A percentile compares a stretch with the other conserved stretches of the same genome.
Conservation (phyloP, 2,329 filamentous ascomycete genomes). For the Fusarium sublunatum region DNA sequence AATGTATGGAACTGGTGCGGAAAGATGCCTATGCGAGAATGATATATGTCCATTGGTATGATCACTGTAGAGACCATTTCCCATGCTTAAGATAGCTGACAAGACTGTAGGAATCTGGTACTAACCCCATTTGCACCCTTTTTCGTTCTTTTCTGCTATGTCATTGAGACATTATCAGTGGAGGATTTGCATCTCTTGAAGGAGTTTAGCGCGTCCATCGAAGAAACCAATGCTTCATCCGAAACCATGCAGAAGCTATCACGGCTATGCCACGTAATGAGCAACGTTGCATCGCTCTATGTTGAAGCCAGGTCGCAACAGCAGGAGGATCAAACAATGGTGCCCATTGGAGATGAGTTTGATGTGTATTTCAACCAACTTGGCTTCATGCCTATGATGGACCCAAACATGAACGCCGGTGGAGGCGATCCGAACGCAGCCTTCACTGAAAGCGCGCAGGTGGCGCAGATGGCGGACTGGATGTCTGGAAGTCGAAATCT, state of each 20-base stretch:
- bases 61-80: neutral
- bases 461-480: conserved; percentile 70
- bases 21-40: conserved; percentile 56
- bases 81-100: conserved; percentile 15
- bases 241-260: conserved; percentile 70
- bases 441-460: conserved; percentile 46
- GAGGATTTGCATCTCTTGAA: conserved; percentile 66
- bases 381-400: conserved; percentile 65
- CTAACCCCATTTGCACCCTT: conserved; percentile 69
- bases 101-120: conserved; percentile 60
- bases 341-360: conserved; percentile 68
- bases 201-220: conserved; percentile 67
- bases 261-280: conserved; percentile 71
- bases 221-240: conserved; percentile 62
- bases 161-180: conserved; percentile 64
- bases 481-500: conserved; percentile 74
- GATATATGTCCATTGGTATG: conserved; percentile 65
- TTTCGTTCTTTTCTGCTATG: conserved; percentile 68
- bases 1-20: conserved; percentile 58
- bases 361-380: conserved; percentile 73
- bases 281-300: conserved; percentile 70
- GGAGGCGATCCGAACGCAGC: conserved; percentile 33
- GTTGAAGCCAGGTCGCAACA: conserved; percentile 68
- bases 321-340: conserved; percentile 58
- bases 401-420: conserved; percentile 41